phyloP scores from a whole-genome alignment of 2,329 filamentous ascomycete species.

The Colletotrichum sp. region DNA sequence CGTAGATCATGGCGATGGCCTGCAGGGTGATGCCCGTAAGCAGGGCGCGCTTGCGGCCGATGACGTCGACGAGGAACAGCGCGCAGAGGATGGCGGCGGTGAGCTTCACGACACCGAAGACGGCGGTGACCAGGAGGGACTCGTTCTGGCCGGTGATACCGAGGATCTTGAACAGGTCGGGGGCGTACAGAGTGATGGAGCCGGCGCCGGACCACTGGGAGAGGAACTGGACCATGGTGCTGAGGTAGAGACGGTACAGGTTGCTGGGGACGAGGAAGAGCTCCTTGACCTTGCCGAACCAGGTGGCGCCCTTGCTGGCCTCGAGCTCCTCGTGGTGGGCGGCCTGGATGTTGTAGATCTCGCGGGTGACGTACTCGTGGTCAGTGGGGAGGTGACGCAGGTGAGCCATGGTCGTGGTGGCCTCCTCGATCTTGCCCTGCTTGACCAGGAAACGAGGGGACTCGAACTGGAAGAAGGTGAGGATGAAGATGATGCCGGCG shows the following conservation, averaged over 20 bases:
- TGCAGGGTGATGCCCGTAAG: conserved; percentile 66
- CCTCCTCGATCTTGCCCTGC: conserved; percentile 63
- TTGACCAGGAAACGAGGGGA: conserved; percentile 77
- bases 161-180: conserved; percentile 74
- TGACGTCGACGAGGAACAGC: conserved; percentile 79
- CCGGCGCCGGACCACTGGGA: conserved; percentile 77
- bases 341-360: conserved; percentile 68
- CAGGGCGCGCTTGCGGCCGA: conserved; percentile 75
- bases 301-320: conserved; percentile 70
- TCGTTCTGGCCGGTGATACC: conserved; percentile 73
- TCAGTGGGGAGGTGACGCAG: conserved; percentile 65
- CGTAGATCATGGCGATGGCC: conserved; percentile 65
- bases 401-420: conserved; percentile 57
- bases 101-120: conserved; percentile 80
- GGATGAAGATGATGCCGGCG: conserved; percentile 71
- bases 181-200: conserved; percentile 78
- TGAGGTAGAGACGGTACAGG: conserved; percentile 74
- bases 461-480: conserved; percentile 73
- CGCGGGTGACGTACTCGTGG: conserved; percentile 64
- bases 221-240: conserved; percentile 72
- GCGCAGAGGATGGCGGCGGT: conserved; percentile 71
- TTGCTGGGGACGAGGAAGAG: conserved; percentile 72
- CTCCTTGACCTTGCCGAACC: conserved; percentile 70
- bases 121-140: conserved; percentile 73
- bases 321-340: conserved; percentile 75